Evolutionary conservation across 257 asterid genomes (phyloP).

Genomic region (Solanum ossicruentum): DNA sequence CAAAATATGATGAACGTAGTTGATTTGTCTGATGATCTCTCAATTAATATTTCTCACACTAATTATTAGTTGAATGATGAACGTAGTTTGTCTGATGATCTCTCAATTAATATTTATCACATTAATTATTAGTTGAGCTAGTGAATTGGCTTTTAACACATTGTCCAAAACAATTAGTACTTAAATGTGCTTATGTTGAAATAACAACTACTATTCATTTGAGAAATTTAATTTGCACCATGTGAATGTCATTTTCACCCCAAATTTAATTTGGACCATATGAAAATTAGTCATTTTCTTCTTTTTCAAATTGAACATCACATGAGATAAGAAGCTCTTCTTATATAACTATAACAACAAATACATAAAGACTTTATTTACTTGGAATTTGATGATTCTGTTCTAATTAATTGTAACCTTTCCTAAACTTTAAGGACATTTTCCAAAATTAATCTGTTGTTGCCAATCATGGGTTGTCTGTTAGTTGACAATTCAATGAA

Average conservation of each 20-base stretch:
- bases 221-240: constrained; percentile 14
- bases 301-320: background rate
- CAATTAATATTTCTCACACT: no score
- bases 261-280: background rate
- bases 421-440: background rate
- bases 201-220: background rate
- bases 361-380: background rate
- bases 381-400: background rate
- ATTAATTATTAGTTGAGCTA: background rate
- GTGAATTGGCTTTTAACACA: background rate
- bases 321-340: background rate
- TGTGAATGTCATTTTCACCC: constrained; percentile 36
- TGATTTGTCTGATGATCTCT: no score
- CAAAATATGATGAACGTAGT: background rate
- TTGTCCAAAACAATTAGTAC: background rate
- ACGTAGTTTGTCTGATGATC: no score
- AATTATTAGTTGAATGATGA: background rate
- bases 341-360: background rate
- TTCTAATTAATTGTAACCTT: background rate
- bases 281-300: background rate
- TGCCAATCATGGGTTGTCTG: constrained; percentile 50
- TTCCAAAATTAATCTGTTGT: background rate
- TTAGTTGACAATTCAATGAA: constrained; percentile 27
- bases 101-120: no score
- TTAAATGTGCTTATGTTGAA: background rate